Evolutionary conservation across 768 basidiomycete species (phyloP), one percentile per base, ranked within the genome.

Genomic region (Aureoboletus auriporus): DNA sequence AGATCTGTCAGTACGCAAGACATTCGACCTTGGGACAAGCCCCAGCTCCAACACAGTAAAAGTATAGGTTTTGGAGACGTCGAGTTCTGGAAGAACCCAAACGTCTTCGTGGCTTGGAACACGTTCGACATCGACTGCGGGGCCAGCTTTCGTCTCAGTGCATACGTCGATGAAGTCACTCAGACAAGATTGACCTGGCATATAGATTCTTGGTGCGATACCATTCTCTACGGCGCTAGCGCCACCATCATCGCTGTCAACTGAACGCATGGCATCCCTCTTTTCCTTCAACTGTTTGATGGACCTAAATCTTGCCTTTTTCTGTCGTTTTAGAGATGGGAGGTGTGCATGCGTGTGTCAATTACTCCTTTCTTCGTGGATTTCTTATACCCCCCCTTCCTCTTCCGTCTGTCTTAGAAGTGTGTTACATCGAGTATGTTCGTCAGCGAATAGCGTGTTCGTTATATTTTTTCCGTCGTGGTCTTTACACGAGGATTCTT

Each of bases 101-200:
- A 23, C 10, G 58, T 59, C 5, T 59, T 60, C n/a, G 33, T 60
- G n/a, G 54, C 54, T 6, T 36, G 53, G 42, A 60, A 60, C 38
- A 42, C 11, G 14, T 28, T 60, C 31, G 45, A 60, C 39, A 11
- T 60, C 0, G 47, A 42, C 29, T 39, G 35, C 44, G 34, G 20
- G 34, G 34, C 36, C 1, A 47, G 41, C 48, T 44, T 60, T 12
- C 58, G 59, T 17, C 5, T 60, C 10, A 36, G 28, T 0, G 23
- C 58, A 5, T 57, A 57, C 8, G 58, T 54, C 0, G 38, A 57
- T n/a, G 40, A 26, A 0, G 39, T 53, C 44, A 41, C 49, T 12
- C 40, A 27, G 44, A 42, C 39, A 6, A 20, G 41, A 39, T 17
- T 28, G 16, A 48, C 23, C n/a, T 59, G 40, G 2, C 50, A 51